Conservation (phyloP, 768 basidiomycete species). For the Tephrocybe sp. region DNA sequence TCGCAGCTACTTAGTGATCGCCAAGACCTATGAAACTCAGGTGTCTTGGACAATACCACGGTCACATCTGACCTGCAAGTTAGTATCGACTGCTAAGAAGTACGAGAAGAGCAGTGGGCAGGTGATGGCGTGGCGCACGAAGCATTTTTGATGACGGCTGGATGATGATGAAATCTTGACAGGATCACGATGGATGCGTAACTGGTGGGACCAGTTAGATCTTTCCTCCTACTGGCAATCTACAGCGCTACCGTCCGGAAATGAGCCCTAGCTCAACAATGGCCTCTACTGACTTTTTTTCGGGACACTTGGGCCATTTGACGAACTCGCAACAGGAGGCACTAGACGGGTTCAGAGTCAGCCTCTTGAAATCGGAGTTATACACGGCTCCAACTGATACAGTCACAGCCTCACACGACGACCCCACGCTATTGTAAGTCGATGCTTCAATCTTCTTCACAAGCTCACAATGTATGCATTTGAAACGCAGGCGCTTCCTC, state of each 20-base stretch:
- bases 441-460: background rate
- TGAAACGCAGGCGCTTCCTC: slow-evolving; percentile 68
- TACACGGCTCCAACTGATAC: slow-evolving; percentile 39
- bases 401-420: slow-evolving; percentile 52
- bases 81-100: too few relatives aligned
- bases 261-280: slow-evolving; percentile 4
- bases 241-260: background rate
- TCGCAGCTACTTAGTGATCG: too few relatives aligned
- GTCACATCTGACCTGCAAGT: too few relatives aligned
- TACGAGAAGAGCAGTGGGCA: too few relatives aligned
- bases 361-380: slow-evolving; percentile 46
- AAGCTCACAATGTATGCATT: background rate
- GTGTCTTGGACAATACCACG: too few relatives aligned
- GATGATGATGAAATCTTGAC: too few relatives aligned
- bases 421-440: slow-evolving; percentile 62
- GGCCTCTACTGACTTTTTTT: slow-evolving; percentile 21
- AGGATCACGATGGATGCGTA: too few relatives aligned
- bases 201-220: too few relatives aligned
- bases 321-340: slow-evolving; percentile 44
- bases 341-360: slow-evolving; percentile 51
- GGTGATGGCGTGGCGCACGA: too few relatives aligned
- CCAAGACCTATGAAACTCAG: too few relatives aligned
- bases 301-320: slow-evolving; percentile 56
- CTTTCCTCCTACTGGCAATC: too few relatives aligned
- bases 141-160: too few relatives aligned